phyloP scores from a whole-genome alignment of 352 stramenopile genomes.

The Elongisporangium anandrum region DNA sequence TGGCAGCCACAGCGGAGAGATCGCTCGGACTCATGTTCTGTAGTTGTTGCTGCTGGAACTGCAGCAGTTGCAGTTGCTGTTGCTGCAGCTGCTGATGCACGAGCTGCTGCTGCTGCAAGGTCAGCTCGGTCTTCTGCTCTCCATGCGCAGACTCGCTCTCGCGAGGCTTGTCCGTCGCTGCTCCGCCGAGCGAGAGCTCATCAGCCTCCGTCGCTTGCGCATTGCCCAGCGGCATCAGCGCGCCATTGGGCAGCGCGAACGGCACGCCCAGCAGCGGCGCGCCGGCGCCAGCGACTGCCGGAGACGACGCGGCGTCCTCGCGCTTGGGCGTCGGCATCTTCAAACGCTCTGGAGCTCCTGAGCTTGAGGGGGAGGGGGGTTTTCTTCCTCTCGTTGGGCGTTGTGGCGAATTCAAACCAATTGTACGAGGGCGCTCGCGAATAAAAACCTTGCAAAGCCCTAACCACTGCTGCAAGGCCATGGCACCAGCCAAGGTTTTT shows the following conservation, averaged over 20 bases:
- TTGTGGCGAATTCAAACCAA: constrained; percentile 59
- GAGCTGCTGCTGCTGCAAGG: constrained; percentile 38
- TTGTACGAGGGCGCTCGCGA: constrained; percentile 36
- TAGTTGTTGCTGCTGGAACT: constrained; percentile 42
- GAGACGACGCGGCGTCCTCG: neutral
- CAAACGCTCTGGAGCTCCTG: constrained; percentile 11
- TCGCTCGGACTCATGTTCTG: constrained; percentile 59
- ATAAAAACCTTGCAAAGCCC: constrained; percentile 13
- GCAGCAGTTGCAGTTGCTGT: constrained; percentile 61
- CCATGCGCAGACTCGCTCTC: neutral
- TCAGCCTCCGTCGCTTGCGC: constrained; percentile 17
- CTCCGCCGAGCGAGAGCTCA: constrained; percentile 2
- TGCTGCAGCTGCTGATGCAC: constrained; percentile 52
- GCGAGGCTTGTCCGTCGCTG: constrained; percentile 2
- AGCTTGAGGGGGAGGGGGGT: constrained; percentile 10
- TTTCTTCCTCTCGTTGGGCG: constrained; percentile 69
- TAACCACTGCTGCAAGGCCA: neutral
- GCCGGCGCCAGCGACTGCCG: constrained; percentile 4
- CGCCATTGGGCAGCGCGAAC: neutral
- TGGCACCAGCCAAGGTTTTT: constrained; percentile 5
- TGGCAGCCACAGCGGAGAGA: constrained; percentile 29
- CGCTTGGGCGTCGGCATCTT: constrained; percentile 1
- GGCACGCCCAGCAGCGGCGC: constrained; percentile 1
- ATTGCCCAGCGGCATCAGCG: constrained; percentile 4
- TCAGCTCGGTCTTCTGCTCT: constrained; percentile 18